These are phyloP conservation scores for Scutellaria galericulata DNA, from an alignment of 257 asterid genomes.

Conservation along the genomic window DNA sequence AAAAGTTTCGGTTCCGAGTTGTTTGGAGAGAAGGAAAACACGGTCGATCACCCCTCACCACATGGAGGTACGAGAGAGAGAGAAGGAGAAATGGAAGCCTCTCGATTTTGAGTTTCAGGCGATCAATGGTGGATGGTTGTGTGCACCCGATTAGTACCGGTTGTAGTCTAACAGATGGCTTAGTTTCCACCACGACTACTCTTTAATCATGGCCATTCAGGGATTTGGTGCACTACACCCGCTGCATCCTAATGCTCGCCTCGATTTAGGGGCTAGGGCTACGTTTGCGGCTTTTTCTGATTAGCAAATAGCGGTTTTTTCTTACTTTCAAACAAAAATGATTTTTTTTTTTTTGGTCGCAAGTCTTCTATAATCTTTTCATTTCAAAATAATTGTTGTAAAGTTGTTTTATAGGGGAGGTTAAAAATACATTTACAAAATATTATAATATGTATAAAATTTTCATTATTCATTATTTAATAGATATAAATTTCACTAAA, in stretches of 20 bases:
- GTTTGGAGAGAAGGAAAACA: constrained; percentile 51
- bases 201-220: neutral
- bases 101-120: constrained; percentile 30
- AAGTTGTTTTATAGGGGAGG: too few species aligned
- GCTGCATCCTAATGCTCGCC: neutral
- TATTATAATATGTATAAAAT: too few species aligned
- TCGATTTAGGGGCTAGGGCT: constrained; percentile 30
- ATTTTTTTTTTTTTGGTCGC: too few species aligned
- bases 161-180: neutral
- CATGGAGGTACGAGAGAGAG: neutral
- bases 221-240: neutral
- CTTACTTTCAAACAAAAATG: too few species aligned
- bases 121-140: neutral
- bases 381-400: too few species aligned
- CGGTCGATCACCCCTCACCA: constrained; percentile 34
- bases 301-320: too few species aligned
- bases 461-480: too few species aligned
- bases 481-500: too few species aligned
- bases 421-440: too few species aligned
- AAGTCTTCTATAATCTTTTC: too few species aligned
- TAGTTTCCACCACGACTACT: neutral
- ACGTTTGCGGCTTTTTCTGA: neutral
- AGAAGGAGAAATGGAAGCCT: constrained; percentile 28
- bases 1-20: constrained; percentile 38
- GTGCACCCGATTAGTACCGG: neutral